Base-by-base conservation (phyloP, 83 land plant genomes). In the Thuja plicata region DNA sequence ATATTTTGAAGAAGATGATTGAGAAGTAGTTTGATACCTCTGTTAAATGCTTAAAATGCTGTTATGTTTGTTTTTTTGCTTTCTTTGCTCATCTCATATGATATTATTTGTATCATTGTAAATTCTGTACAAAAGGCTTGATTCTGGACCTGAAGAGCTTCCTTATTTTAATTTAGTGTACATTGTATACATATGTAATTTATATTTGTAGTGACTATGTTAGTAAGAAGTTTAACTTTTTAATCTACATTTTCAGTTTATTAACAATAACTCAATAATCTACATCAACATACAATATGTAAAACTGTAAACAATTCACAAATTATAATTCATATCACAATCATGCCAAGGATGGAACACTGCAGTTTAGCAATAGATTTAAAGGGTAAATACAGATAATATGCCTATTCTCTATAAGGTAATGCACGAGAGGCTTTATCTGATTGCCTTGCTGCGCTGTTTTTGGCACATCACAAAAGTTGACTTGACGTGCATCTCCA, bases 1-100 rank as follows among this genome's bases (percentile, higher is more conserved):
- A 83, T 97, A 97, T 88, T 97, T 97, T 66, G 95, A 92, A 46
- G 97, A 97, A 87, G 95, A 93, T 50, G 91, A 92, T 84, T 76
- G 79, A 76, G 35, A 12, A 37, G 78, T 2, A 12, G 15, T 76
- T 76, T 17, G 19, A 32, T 34, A 34, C 30, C 40, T 76, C 16
- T 73, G 77, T 76, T 11, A 12, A 32, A 76, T 76, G 15, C 5
- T 35, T 76, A 3, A 34, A 30, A 73, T 73, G 34, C 4, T 34
- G 15, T 35, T 32, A 76, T 76, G 13, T 13, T 32, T 24, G 35
- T 76, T 76, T 30, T 32, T 73, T 3, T 34, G 37, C 78, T 76
- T 76, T 76, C 17, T 76, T 34, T 35, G 5, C 35, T 34, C 2
- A 35, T 76, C 3, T 12, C 79, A 34, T 50, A 50, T 34, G 73